These are phyloP conservation scores for Fagopyrum homotropicum DNA, from an alignment of 148 eudicot genomes.

Conservation along the genomic window DNA sequence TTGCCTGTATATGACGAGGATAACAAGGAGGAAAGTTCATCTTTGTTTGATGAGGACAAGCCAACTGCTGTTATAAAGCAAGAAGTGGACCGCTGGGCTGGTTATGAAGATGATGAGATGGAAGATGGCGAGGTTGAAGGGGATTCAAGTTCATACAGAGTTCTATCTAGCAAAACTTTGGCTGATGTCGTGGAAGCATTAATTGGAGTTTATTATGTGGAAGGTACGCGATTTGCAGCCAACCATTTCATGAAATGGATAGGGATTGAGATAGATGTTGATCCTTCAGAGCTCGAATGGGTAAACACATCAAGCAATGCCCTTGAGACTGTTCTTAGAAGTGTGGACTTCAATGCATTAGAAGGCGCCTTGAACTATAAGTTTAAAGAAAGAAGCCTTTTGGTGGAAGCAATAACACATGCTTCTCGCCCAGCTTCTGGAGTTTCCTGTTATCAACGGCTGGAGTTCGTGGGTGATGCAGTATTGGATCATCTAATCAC, in stretches of 20 bases:
- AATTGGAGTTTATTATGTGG: conserved; percentile 92
- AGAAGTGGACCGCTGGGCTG: conserved; percentile 29
- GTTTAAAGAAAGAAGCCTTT: conserved; percentile 50
- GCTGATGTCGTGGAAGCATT: conserved; percentile 99
- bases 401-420: conserved; percentile 95
- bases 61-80: conserved; percentile 20
- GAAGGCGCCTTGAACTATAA: conserved; percentile 64
- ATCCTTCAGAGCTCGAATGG: conserved; percentile 47
- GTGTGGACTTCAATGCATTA: conserved; percentile 60
- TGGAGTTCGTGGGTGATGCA: conserved; percentile 99
- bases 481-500: conserved; percentile 97
- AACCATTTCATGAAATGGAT: conserved; percentile 97
- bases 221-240: conserved; percentile 87
- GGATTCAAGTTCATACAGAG: conserved; percentile 88
- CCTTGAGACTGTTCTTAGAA: conserved; percentile 65
- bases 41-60: conserved; percentile 47
- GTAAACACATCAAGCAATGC: conserved; percentile 42
- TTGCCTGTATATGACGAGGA: conserved; percentile 96
- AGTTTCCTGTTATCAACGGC: conserved; percentile 88
- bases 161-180: conserved; percentile 91
- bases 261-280: conserved; percentile 79
- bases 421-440: conserved; percentile 99
- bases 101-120: conserved; percentile 61
- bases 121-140: conserved; percentile 97
- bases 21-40: conserved; percentile 55